Base-by-base conservation (phyloP, 371 early-diverging fungal genomes). In the Mucor indicus region DNA sequence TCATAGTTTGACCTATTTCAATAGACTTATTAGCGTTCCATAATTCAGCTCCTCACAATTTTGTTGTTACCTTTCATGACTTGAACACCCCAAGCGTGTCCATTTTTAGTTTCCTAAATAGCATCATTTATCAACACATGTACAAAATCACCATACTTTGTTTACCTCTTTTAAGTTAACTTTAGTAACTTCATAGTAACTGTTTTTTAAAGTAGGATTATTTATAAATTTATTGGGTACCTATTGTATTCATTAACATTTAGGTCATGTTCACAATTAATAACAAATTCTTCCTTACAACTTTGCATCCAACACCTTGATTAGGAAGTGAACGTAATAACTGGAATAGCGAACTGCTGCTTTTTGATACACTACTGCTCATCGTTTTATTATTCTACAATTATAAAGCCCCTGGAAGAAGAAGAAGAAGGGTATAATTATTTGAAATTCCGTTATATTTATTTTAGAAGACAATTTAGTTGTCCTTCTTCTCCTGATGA, bases 181-280 rank as follows among this genome's bases (percentile, higher is more conserved):
- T 55, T 66, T 66, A 25, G 67, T 66, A 9, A 66, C 53, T 50
- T 66, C 62, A 49, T 66, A 66, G 36, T 57, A 66, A 32, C 62
- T 62, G 43, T 61, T 47, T 2, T 58, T 57, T 31, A 61, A 25
- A 12, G 54, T 44, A 20, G 62, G 62, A 22, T 55, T 66, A 20
- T 61, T 57, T 37, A 48, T 11, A 29, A 58, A 55, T 37, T 66
- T 61, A 33, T 41, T 66, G 15, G 67, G 55, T 12, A 41, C 50
- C 67, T 64, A 38, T 13, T 40, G 11, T 24, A 17, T 16, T 9
- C 3, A 46, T n/a, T 2, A 46, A 4, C 8, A 38, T 13, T 9
- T 15, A 4, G 4, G 5, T 35, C 4, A 4, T 15, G 35, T 12
- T 15, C 38, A 29, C 9, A 29, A 36, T 9, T 41, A 29, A 17